Evolutionary conservation across 176 grass and related monocot species (phyloP).

Genomic region (Metroxylon sagu): DNA sequence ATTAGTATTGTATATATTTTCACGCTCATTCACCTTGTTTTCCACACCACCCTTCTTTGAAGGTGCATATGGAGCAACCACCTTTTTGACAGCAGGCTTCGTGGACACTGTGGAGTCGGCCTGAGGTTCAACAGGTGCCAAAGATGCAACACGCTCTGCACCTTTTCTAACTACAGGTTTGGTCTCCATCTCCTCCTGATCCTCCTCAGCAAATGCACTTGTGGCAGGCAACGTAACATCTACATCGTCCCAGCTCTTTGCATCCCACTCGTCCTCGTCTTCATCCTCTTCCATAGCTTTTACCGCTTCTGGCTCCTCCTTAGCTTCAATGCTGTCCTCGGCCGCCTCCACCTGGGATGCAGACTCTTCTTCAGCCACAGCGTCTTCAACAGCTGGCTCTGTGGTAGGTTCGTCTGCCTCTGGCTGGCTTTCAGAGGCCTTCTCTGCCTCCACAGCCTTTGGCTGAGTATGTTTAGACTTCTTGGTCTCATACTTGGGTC

Average conservation of each 20-base stretch:
- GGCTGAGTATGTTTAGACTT: slow-evolving; percentile 45
- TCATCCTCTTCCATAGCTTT: slow-evolving; percentile 58
- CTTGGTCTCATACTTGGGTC: slow-evolving; percentile 74
- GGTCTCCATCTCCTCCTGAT: slow-evolving; percentile 24
- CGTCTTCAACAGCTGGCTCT: slow-evolving; percentile 44
- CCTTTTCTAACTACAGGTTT: slow-evolving; percentile 37
- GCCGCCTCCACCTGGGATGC: slow-evolving; percentile 46
- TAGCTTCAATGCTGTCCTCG: slow-evolving; percentile 45
- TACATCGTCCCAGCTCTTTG: slow-evolving; percentile 94
- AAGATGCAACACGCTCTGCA: not conserved
- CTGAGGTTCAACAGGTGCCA: slow-evolving; percentile 24
- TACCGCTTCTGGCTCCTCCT: slow-evolving; percentile 50
- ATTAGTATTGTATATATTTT: slow-evolving; percentile 23
- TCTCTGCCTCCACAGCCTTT: slow-evolving; percentile 39
- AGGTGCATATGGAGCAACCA: slow-evolving; percentile 28
- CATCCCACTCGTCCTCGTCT: slow-evolving; percentile 91
- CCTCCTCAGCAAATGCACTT: slow-evolving; percentile 69
- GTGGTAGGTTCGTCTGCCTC: slow-evolving; percentile 40
- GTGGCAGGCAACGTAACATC: slow-evolving; percentile 64
- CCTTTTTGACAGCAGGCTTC: slow-evolving; percentile 48
- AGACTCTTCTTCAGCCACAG: slow-evolving; percentile 55
- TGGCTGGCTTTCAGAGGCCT: slow-evolving; percentile 38
- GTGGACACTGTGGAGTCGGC: slow-evolving; percentile 31
- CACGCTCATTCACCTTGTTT: slow-evolving; percentile 28
- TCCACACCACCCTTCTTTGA: slow-evolving; percentile 24